phyloP scores from a whole-genome alignment of 371 early-diverging fungal species.

The Cokeromyces recurvatus region DNA sequence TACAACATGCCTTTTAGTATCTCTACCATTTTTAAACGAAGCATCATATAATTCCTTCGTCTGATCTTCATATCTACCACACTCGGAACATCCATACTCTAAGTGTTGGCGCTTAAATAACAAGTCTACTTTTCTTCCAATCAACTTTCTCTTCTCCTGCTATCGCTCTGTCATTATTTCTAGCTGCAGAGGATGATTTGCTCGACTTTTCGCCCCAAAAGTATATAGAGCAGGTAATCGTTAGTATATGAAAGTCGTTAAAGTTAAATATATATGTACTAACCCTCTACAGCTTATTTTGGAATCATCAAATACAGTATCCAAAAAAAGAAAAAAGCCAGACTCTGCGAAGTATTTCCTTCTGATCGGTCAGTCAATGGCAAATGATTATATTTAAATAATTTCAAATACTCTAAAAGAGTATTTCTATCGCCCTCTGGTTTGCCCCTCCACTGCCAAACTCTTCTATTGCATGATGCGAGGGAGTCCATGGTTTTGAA shows the following conservation, averaged over 20 bases:
- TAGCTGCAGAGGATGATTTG: constrained; percentile 4
- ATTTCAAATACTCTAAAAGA: constrained; percentile 3
- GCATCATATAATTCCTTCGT: constrained; percentile 11
- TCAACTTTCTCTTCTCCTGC: constrained; percentile 9
- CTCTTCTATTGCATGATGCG: no score
- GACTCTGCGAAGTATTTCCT: constrained; percentile 4
- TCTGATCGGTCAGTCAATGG: constrained; percentile 1
- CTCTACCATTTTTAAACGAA: constrained; percentile 13
- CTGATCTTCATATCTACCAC: constrained; percentile 12
- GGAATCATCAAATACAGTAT: constrained; percentile 7
- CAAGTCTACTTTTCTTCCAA: constrained; percentile 15
- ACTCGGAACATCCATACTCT: constrained; percentile 14
- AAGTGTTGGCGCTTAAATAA: constrained; percentile 11
- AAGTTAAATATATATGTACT: constrained; percentile 11
- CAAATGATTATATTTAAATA: constrained; percentile 1
- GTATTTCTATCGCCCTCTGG: no score
- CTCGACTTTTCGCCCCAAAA: constrained; percentile 12
- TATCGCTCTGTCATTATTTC: constrained; percentile 7
- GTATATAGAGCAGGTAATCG: constrained; percentile 11
- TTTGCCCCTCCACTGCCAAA: no score
- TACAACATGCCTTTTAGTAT: constrained; percentile 15
- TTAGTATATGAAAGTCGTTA: constrained; percentile 11
- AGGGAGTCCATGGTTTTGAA: no score
- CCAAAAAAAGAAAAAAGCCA: no score
- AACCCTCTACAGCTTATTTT: constrained; percentile 10